Percentiles rank a stretch among this genome's conserved stretches.
These are phyloP conservation scores for Kwoniella shandongensis DNA, from an alignment of 768 basidiomycete species.

Conservation along the genomic window DNA sequence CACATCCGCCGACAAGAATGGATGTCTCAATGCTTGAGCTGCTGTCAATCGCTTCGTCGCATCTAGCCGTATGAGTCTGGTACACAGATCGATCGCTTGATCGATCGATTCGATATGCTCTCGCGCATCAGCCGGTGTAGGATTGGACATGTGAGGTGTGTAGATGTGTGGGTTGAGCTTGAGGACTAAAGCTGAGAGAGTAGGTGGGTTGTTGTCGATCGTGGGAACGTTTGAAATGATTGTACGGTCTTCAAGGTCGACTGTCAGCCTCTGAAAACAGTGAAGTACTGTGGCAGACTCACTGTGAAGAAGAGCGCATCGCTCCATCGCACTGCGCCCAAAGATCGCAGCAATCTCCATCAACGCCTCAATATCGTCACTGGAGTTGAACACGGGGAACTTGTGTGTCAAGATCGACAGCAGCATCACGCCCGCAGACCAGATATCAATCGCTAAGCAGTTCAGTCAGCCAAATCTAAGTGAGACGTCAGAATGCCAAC, in stretches of 20 bases:
- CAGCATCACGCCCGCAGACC: slow-evolving; percentile 90
- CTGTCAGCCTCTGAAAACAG: slow-evolving; percentile 6
- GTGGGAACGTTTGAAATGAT: slow-evolving; percentile 88
- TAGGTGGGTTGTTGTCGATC: slow-evolving; percentile 64
- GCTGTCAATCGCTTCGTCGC: slow-evolving; percentile 76
- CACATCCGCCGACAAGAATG: slow-evolving; percentile 62
- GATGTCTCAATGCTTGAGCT: slow-evolving; percentile 70
- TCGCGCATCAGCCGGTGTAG: slow-evolving; percentile 55
- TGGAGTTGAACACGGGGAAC: slow-evolving; percentile 91
- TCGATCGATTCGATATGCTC: slow-evolving; percentile 63
- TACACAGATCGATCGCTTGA: slow-evolving; percentile 71
- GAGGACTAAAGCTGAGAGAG: slow-evolving; percentile 74
- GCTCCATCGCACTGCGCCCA: slow-evolving; percentile 79
- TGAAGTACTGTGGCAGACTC: slow-evolving; percentile 44
- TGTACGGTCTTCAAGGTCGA: slow-evolving; percentile 67
- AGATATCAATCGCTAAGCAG: slow-evolving; percentile 83
- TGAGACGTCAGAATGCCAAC: slow-evolving; percentile 1
- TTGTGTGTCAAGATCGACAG: slow-evolving; percentile 88
- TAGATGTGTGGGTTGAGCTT: slow-evolving; percentile 67
- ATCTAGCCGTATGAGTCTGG: slow-evolving; percentile 71
- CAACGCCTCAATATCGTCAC: slow-evolving; percentile 89
- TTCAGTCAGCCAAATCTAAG: slow-evolving; percentile 4
- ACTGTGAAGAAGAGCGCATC: slow-evolving; percentile 85
- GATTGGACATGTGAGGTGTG: slow-evolving; percentile 59
- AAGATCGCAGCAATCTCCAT: slow-evolving; percentile 91